Percentiles rank a stretch among this genome's conserved stretches.
Evolutionary conservation across 306 rosid species (phyloP).

Genomic region (Pyrus bretschneideri): DNA sequence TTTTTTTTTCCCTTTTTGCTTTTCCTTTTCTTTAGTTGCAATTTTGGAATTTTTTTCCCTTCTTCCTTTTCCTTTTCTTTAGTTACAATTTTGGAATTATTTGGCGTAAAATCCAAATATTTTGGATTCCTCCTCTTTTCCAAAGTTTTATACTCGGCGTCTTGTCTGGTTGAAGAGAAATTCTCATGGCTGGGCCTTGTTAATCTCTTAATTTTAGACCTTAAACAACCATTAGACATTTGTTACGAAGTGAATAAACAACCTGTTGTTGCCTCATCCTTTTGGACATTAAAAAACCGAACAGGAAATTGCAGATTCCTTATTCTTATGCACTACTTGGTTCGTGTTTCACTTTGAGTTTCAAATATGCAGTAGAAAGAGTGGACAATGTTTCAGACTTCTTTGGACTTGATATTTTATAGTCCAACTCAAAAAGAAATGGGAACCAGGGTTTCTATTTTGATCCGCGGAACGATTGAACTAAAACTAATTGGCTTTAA

Average conservation of each 20-base stretch:
- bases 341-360: neutral
- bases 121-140: neutral
- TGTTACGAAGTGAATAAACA: no score
- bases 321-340: no score
- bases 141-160: neutral
- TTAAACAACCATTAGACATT: no score
- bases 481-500: neutral
- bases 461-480: neutral
- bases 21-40: no score
- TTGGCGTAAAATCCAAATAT: neutral
- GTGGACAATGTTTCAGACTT: neutral
- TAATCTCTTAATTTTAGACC: no score
- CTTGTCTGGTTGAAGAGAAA: neutral
- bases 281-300: no score
- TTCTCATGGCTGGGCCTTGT: no score
- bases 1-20: no score
- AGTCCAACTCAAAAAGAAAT: neutral
- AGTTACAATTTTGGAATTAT: neutral
- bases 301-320: no score
- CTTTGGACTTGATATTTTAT: neutral
- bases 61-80: no score
- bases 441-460: neutral
- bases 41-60: no score
- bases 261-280: no score
- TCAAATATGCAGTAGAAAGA: neutral